Evolutionary conservation across 352 stramenopile species (phyloP), one percentile per base, ranked within the genome.

Genomic region (Peronospora destructor): DNA sequence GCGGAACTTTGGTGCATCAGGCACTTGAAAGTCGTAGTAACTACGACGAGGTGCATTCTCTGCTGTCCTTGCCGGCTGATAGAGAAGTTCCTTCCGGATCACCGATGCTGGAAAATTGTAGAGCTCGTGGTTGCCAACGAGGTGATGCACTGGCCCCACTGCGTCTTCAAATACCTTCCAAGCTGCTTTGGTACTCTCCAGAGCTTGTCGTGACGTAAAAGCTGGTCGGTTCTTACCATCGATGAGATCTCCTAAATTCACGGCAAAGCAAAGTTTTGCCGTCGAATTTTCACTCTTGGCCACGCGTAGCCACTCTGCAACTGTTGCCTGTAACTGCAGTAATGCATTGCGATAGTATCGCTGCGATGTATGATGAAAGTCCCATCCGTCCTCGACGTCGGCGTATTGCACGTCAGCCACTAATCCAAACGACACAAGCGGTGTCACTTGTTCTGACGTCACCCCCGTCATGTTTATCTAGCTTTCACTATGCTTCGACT

Each of bases 111-210:
- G 52, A 39, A 93, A 79, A 46, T 91, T 91, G 68, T 89, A 90
- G 30, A 93, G 73, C 45, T 93, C 82, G 65, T 93, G 82, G 63
- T 93, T 93, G 39, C 82, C 82, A 46, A 91, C 47, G 23, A 90
- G 51, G 55, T 93, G 82, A 57, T 90, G 76, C 49, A 93, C 69
- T 26, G 63, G 61, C 7, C 71, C 74, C 14, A 90, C 53, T 0
- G 34, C 25, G 8, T 59, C 35, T 63, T 76, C 47, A 29, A 91
- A 84, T 1, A 56, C 51, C 4, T 12, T 53, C 48, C 70, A 88
- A 8, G 65, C 67, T 11, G 55, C 65, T 47, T 67, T 67, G 0
- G 53, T 61, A 28, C 37, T 53, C n/a, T 69, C 64, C 8, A 91
- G 42, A n/a, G 75, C 73, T 16, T 63, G 48, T 11, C 59, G 59